Conservation (phyloP, 2,329 filamentous ascomycete species). For the Diplodia sapinea region DNA sequence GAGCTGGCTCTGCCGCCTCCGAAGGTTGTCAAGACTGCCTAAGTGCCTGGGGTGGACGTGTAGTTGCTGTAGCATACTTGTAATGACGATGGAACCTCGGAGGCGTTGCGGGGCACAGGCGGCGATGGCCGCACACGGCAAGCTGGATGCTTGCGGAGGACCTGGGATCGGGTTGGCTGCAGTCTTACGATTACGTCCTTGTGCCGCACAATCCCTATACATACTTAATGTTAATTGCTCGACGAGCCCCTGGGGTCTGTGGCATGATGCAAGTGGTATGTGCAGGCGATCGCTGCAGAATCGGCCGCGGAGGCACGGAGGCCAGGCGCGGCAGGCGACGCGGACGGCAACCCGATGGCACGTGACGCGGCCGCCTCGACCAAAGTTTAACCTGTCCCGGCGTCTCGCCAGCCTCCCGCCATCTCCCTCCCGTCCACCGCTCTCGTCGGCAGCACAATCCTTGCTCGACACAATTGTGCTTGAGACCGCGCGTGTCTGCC, state of each 20-base stretch:
- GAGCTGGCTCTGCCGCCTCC: conserved; percentile 66
- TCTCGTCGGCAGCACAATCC: conserved; percentile 12
- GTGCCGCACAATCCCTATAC: conserved; percentile 9
- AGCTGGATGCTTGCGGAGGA: conserved; percentile 1
- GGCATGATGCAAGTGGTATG: conserved; percentile 13
- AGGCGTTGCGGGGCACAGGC: conserved; percentile 19
- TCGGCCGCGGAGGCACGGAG: not conserved
- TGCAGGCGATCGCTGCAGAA: conserved; percentile 17
- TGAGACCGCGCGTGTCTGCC: not conserved
- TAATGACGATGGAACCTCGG: conserved; percentile 11
- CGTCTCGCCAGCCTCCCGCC: conserved; percentile 9
- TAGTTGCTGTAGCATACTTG: conserved; percentile 29
- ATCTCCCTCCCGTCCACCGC: conserved; percentile 3
- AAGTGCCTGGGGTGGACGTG: conserved; percentile 25
- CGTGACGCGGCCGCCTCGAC: conserved; percentile 7
- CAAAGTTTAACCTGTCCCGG: conserved; percentile 23
- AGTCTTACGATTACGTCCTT: conserved; percentile 20
- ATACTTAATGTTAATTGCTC: conserved; percentile 21
- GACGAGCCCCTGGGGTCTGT: not conserved
- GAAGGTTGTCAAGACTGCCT: conserved; percentile 56
- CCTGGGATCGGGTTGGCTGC: conserved; percentile 2
- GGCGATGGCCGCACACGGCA: conserved; percentile 1
- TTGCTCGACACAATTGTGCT: conserved; percentile 1
- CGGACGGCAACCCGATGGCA: not conserved
- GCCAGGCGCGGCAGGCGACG: not conserved